phyloP scores from a whole-genome alignment of 345 rosid genomes.

The Eucalyptus marginata region DNA sequence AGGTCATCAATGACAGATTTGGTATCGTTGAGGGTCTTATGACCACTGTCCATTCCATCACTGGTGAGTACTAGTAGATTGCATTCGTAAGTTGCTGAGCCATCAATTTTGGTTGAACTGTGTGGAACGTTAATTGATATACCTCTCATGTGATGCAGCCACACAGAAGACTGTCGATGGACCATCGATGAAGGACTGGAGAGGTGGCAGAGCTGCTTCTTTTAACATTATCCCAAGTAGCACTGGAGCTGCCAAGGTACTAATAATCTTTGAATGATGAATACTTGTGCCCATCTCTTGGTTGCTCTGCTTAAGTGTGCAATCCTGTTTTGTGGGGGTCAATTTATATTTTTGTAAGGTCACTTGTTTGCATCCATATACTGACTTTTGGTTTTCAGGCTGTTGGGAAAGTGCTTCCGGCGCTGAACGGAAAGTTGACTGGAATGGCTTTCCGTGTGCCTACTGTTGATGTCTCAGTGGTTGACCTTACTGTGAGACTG shows the following conservation, averaged over 20 bases:
- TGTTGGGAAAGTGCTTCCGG: conserved; percentile 56
- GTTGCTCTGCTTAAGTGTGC: background rate
- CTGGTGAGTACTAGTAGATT: conserved; percentile 11
- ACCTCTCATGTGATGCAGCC: conserved; percentile 7
- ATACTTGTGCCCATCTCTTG: background rate
- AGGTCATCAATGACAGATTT: conserved; percentile 53
- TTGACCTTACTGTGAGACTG: conserved; percentile 60
- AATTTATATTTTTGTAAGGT: background rate
- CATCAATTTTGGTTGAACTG: background rate
- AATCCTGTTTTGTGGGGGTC: background rate
- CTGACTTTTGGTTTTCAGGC: conserved; percentile 15
- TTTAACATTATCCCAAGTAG: conserved; percentile 69
- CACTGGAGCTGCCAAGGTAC: conserved; percentile 73
- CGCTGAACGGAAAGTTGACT: conserved; percentile 49
- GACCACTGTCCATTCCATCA: conserved; percentile 63
- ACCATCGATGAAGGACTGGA: conserved; percentile 77
- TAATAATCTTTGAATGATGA: background rate
- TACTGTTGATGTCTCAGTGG: conserved; percentile 66
- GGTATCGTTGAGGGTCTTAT: conserved; percentile 72
- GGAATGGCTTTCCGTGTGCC: conserved; percentile 77
- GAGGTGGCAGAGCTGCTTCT: conserved; percentile 75
- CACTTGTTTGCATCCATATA: background rate
- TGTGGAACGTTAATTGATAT: background rate
- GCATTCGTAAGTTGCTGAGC: background rate
- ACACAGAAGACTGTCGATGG: conserved; percentile 74